Percentiles rank a stretch among this genome's conserved stretches.
These are phyloP conservation scores for Alnus rubra DNA, from an alignment of 306 rosid species.

Conservation along the genomic window DNA sequence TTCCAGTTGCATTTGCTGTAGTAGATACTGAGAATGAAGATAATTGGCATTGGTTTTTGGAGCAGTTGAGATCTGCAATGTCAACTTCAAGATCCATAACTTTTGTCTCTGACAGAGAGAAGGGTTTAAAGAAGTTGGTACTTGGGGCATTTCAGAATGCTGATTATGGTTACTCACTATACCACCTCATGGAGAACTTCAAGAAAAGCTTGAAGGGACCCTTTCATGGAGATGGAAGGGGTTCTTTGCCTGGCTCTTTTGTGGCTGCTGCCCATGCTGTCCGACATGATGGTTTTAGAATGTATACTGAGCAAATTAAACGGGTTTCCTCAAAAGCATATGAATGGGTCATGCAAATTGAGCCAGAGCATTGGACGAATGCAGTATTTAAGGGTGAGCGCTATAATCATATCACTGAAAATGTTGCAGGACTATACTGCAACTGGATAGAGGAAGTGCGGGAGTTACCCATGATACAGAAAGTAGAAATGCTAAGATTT, in stretches of 20 bases:
- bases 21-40: conserved; percentile 47
- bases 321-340: conserved; percentile 45
- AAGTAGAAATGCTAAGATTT: conserved; percentile 38
- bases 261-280: conserved; percentile 48
- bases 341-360: conserved; percentile 44
- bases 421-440: conserved; percentile 35
- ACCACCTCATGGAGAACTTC: conserved; percentile 54
- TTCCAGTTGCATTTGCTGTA: conserved; percentile 53
- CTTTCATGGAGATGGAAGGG: conserved; percentile 52
- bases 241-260: conserved; percentile 42
- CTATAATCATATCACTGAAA: conserved; percentile 36
- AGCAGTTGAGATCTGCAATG: conserved; percentile 39
- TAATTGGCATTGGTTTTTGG: conserved; percentile 56
- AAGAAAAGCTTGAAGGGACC: conserved; percentile 50
- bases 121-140: conserved; percentile 40
- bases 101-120: conserved; percentile 53
- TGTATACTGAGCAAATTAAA: conserved; percentile 43
- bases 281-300: conserved; percentile 39
- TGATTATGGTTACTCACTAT: conserved; percentile 46
- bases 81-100: conserved; percentile 37
- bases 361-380: conserved; percentile 51
- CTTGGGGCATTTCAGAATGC: conserved; percentile 38
- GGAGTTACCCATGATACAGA: conserved; percentile 40
- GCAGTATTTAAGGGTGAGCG: conserved; percentile 49
- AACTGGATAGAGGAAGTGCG: conserved; percentile 47